Base-by-base conservation (phyloP, 129 eudicot species). In the Flaveria robusta region DNA sequence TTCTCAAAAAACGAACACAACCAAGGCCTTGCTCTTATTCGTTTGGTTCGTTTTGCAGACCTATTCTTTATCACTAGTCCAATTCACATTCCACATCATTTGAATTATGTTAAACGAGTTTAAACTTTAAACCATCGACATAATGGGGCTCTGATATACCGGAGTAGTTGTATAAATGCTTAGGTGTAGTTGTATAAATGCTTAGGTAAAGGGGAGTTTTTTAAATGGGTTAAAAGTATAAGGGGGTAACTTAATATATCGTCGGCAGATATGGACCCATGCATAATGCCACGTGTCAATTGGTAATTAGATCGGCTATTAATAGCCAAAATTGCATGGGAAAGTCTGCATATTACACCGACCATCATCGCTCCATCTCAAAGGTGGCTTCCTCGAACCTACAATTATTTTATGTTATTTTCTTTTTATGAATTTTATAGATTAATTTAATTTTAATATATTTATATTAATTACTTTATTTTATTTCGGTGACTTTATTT, bases 281-380 rank as follows among this genome's bases (percentile, higher is more conserved):
- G 24, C 8, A 1, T 11, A 22, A 4, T 13, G 7, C 70, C 52
- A 78, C 72, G 72, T 78, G 77, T 50, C 77, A 37, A 49, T 26
- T 71, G n/a, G 55, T 23, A 26, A 60, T 49, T 71, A 22, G 77
- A 20, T 19, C 51, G 11, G 56, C 12, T 62, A 79, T 59, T 42
- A 23, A 18, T 77, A 68, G 49, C 69, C 37, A 67, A 68, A 65
- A 23, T 50, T 79, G 78, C 78, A 79, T 79, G 83, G 78, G 80
- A 66, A 58, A 23, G 56, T 62, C 66, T 71, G 83, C 78, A 63
- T 20, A 50, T 51, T 13, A 51, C 66, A 71, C 82, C 82, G 82
- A 79, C 82, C 77, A 60, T 71, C n/a, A 1, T 24, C 41, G 11
- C 49, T 20, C 34, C n/a, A 68, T 77, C 74, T 58, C 42, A 47